These are phyloP conservation scores for Phytophthora hibernalis DNA, from an alignment of 352 stramenopile species.

Conservation along the genomic window DNA sequence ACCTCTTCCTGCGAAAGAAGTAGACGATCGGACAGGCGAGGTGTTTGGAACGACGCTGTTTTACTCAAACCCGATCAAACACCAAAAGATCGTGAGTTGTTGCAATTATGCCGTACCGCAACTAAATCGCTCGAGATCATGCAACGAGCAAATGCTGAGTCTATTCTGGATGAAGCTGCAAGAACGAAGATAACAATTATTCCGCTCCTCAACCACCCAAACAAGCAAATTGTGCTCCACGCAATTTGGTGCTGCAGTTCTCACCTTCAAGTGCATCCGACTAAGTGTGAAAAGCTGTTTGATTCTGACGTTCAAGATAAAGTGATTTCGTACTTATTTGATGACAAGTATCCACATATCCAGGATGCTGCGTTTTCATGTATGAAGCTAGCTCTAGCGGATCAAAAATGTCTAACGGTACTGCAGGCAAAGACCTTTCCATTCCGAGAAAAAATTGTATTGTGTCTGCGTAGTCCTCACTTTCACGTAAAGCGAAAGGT, in stretches of 20 bases:
- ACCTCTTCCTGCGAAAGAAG: not conserved
- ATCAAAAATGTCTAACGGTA: slow-evolving; percentile 15
- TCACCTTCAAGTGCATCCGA: slow-evolving; percentile 27
- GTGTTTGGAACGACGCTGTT: slow-evolving; percentile 23
- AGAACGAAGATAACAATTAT: slow-evolving; percentile 28
- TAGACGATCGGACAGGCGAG: not conserved
- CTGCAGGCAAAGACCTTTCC: slow-evolving; percentile 22
- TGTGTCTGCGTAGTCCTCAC: slow-evolving; percentile 16
- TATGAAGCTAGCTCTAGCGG: slow-evolving; percentile 29
- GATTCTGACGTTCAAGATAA: slow-evolving; percentile 23
- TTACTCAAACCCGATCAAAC: slow-evolving; percentile 12
- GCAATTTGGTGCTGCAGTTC: slow-evolving; percentile 19
- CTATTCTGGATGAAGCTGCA: slow-evolving; percentile 28
- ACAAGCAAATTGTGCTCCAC: slow-evolving; percentile 24
- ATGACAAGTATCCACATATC: slow-evolving; percentile 20
- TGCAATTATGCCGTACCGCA: slow-evolving; percentile 24
- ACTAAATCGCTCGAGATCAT: slow-evolving; percentile 17
- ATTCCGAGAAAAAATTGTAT: slow-evolving; percentile 21
- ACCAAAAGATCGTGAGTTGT: slow-evolving; percentile 18
- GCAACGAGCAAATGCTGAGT: slow-evolving; percentile 12
- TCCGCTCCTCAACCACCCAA: slow-evolving; percentile 25
- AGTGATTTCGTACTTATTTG: slow-evolving; percentile 31
- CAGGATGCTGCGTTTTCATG: slow-evolving; percentile 32
- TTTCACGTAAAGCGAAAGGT: slow-evolving; percentile 40
- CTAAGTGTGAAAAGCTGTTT: slow-evolving; percentile 28